Conservation (phyloP, 169 alveolate species). For the Ichthyophthirius multifiliis region DNA sequence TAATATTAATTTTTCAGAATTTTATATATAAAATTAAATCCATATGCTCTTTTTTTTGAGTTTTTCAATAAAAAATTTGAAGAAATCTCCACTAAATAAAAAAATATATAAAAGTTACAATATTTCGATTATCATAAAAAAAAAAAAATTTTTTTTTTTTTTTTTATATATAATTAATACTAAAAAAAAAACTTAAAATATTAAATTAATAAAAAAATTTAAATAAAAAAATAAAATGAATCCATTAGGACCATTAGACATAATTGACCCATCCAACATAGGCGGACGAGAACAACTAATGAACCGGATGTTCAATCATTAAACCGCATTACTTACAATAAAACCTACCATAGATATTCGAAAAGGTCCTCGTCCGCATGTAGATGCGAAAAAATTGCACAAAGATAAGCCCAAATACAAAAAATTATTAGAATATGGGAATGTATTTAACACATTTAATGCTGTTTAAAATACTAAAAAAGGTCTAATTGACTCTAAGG, state of each 20-base stretch:
- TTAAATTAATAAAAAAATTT: too few species aligned
- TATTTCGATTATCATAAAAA: too few species aligned
- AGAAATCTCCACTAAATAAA: too few species aligned
- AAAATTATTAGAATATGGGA: constrained; percentile 8
- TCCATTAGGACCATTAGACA: neutral
- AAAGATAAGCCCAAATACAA: neutral
- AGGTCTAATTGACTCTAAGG: neutral
- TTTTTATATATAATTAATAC: too few species aligned
- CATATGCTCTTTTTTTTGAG: too few species aligned
- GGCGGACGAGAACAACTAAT: constrained; percentile 7
- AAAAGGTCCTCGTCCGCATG: neutral
- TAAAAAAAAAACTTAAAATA: too few species aligned
- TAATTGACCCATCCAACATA: neutral
- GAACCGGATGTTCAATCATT: neutral
- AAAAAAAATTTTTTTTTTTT: too few species aligned
- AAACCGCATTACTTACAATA: neutral
- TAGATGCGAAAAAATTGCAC: neutral
- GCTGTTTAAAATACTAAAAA: neutral
- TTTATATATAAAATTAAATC: too few species aligned
- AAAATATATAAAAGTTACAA: too few species aligned
- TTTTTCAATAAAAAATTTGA: too few species aligned
- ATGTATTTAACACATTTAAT: neutral
- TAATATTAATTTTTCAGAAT: too few species aligned
- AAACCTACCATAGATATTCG: neutral
- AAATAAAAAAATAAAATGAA: neutral